Conservation (phyloP, 371 early-diverging fungal genomes). For the Rhizopus arrhizus region DNA sequence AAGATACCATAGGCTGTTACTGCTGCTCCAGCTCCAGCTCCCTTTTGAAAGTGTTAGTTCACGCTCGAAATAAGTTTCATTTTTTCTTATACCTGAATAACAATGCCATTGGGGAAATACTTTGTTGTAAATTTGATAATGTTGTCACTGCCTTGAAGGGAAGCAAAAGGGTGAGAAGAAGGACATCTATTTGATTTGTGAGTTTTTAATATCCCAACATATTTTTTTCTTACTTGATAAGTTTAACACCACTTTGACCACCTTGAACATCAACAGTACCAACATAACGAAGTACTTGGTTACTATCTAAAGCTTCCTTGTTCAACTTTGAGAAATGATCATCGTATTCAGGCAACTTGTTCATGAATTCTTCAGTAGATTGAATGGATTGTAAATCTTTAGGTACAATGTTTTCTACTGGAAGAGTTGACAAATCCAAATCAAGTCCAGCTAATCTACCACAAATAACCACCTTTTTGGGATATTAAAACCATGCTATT, state of each 20-base stretch:
- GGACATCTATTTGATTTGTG: conserved; percentile 61
- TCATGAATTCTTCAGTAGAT: conserved; percentile 83
- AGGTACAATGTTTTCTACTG: conserved; percentile 95
- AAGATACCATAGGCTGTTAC: conserved; percentile 97
- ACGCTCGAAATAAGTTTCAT: background rate
- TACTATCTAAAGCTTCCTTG: conserved; percentile 67
- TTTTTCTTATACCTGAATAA: conserved; percentile 66
- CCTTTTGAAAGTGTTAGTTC: conserved; percentile 36
- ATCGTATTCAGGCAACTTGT: conserved; percentile 81
- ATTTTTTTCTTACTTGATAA: conserved; percentile 61
- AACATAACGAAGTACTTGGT: conserved; percentile 89
- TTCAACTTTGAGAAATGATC: conserved; percentile 80
- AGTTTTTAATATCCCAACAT: background rate
- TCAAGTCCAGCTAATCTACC: conserved; percentile 86
- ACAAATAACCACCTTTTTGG: conserved; percentile 73
- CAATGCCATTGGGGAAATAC: conserved; percentile 90
- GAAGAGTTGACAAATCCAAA: conserved; percentile 73
- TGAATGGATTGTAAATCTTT: conserved; percentile 72
- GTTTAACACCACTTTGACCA: conserved; percentile 75
- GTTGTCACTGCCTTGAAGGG: conserved; percentile 95
- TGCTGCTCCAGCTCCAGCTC: conserved; percentile 96
- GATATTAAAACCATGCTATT: background rate
- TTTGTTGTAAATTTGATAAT: conserved; percentile 93
- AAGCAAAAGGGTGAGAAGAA: conserved; percentile 89
- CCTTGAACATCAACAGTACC: conserved; percentile 81